Percentiles rank a stretch among this genome's conserved stretches.
phyloP scores from a whole-genome alignment of 2,329 filamentous ascomycete genomes.

The Xylaria sp. region DNA sequence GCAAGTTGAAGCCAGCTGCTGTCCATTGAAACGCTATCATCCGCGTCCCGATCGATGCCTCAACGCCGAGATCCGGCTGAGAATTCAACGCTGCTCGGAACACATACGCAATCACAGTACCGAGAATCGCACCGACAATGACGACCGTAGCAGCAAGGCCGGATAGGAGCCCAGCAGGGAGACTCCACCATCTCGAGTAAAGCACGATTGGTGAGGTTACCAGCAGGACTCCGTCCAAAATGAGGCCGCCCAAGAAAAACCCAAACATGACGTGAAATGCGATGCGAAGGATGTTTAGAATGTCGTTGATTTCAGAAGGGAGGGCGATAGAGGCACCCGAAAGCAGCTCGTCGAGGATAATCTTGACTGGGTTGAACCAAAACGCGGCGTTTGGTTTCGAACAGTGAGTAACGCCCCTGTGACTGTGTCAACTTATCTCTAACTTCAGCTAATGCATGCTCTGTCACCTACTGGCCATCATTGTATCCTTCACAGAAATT shows the following conservation, averaged over 20 bases:
- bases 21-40: conserved; percentile 96
- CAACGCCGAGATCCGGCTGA: conserved; percentile 80
- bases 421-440: conserved; percentile 58
- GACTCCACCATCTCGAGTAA: conserved; percentile 67
- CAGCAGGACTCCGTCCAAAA: conserved; percentile 78
- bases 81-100: conserved; percentile 80
- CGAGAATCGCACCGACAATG: conserved; percentile 76
- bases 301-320: conserved; percentile 76
- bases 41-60: conserved; percentile 72
- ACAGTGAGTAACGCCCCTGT: conserved; percentile 78
- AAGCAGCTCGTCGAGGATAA: conserved; percentile 82
- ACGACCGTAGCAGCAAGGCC: conserved; percentile 75
- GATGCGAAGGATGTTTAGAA: conserved; percentile 78
- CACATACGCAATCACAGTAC: conserved; percentile 84
- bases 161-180: conserved; percentile 75
- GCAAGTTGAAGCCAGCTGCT: conserved; percentile 71
- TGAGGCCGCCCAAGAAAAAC: conserved; percentile 79
- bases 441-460: background rate
- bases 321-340: conserved; percentile 85
- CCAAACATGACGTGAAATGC: conserved; percentile 90
- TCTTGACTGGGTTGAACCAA: conserved; percentile 91
- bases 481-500: conserved; percentile 89
- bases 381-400: conserved; percentile 76
- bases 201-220: conserved; percentile 70
- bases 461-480: conserved; percentile 59